These are phyloP conservation scores for Blastobotrys serpentis DNA, from an alignment of 1,139 yeast species.

Conservation along the genomic window DNA sequence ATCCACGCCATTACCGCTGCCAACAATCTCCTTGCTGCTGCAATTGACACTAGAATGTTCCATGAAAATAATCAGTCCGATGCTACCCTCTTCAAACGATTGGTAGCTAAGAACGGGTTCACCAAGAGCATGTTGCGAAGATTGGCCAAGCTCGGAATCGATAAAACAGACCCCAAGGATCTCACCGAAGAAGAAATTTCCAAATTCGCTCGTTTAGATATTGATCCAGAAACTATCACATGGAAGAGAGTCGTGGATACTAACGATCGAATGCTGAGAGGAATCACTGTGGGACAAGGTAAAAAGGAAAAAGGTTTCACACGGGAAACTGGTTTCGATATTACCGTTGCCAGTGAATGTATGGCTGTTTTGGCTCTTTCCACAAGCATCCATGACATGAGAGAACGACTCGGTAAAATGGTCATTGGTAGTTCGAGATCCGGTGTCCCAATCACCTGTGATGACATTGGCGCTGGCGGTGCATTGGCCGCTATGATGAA, in stretches of 20 bases:
- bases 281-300: conserved; percentile 88
- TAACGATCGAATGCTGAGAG: conserved; percentile 90
- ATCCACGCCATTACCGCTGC: conserved; percentile 98
- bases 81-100: conserved; percentile 78
- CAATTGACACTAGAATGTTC: conserved; percentile 96
- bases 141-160: conserved; percentile 75
- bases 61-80: conserved; percentile 92
- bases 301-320: conserved; percentile 91
- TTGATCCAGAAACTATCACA: conserved; percentile 90
- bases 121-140: conserved; percentile 77
- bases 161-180: conserved; percentile 78
- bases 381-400: conserved; percentile 78
- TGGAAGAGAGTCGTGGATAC: conserved; percentile 97
- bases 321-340: conserved; percentile 91
- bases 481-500: conserved; percentile 93
- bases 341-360: conserved; percentile 95
- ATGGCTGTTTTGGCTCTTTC: conserved; percentile 97
- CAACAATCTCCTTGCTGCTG: conserved; percentile 92
- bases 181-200: conserved; percentile 78
- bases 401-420: conserved; percentile 86
- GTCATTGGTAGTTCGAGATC: conserved; percentile 81
- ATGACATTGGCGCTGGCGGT: conserved; percentile 96
- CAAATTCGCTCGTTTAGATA: conserved; percentile 79
- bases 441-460: conserved; percentile 92
- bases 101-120: conserved; percentile 95